Evolutionary conservation across 352 stramenopile genomes (phyloP).

Genomic region (Globisporangium abappressorium): DNA sequence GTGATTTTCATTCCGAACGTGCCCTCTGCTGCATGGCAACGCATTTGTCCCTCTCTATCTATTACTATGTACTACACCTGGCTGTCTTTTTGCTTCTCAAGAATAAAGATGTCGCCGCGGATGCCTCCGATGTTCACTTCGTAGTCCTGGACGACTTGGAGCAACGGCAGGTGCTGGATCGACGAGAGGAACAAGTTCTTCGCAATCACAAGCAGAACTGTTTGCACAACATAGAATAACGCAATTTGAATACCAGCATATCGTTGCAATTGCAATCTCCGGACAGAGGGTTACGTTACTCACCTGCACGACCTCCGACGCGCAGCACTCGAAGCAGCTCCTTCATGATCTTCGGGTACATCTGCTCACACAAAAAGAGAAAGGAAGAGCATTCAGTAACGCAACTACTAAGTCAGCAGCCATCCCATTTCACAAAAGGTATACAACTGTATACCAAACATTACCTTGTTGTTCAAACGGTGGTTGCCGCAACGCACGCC

Average conservation of each 20-base stretch:
- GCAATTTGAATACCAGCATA: not conserved
- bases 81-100: slow-evolving; percentile 26
- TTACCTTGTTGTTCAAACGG: slow-evolving; percentile 63
- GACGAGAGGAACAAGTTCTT: slow-evolving; percentile 72
- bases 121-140: slow-evolving; percentile 77
- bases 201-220: slow-evolving; percentile 73
- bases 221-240: not conserved
- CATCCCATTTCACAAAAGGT: not conserved
- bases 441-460: not conserved
- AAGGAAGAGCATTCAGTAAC: not conserved
- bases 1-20: too few relatives aligned
- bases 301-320: slow-evolving; percentile 47
- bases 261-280: not conserved
- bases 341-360: slow-evolving; percentile 76
- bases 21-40: too few relatives aligned
- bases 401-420: not conserved
- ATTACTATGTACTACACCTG: not conserved
- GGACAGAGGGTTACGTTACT: not conserved
- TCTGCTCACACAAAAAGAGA: slow-evolving; percentile 23
- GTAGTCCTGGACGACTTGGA: slow-evolving; percentile 41
- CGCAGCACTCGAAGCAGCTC: slow-evolving; percentile 65
- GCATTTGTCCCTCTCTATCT: not conserved
- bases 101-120: slow-evolving; percentile 55
- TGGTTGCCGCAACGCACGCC: slow-evolving; percentile 72
- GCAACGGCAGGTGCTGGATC: slow-evolving; percentile 35